Conservation (phyloP, 192 early-diverging fungal species). For the Rhizophlyctis rosea region DNA sequence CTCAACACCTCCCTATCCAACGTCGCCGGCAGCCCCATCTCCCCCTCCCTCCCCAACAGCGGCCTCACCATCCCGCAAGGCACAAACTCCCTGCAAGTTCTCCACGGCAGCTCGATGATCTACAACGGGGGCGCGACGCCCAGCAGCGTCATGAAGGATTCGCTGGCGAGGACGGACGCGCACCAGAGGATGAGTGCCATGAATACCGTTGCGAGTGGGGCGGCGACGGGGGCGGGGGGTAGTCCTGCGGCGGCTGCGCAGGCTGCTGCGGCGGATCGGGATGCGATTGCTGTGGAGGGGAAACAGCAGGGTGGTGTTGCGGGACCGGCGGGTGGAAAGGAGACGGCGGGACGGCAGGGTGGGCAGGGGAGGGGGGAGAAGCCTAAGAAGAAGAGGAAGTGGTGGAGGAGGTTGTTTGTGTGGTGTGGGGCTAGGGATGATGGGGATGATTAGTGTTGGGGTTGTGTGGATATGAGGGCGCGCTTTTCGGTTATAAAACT, state of each 20-base stretch:
- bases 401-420: conserved; percentile 21
- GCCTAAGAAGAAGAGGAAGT: conserved; percentile 20
- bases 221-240: background rate
- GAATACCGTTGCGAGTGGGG: too few species aligned
- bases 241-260: background rate
- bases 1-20: background rate
- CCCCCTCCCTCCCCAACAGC: too few species aligned
- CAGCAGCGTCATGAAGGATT: too few species aligned
- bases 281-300: conserved; percentile 10
- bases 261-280: conserved; percentile 6
- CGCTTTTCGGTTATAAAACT: too few species aligned
- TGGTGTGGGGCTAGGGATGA: conserved; percentile 17
- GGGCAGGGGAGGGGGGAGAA: conserved; percentile 5
- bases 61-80: too few species aligned
- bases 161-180: background rate
- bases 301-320: background rate
- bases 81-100: background rate
- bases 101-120: conserved; percentile 2
- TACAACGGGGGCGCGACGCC: background rate
- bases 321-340: conserved; percentile 28
- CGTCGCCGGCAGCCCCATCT: conserved; percentile 1
- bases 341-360: conserved; percentile 9
- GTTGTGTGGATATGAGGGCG: too few species aligned
- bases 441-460: too few species aligned
- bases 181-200: background rate